phyloP scores from a whole-genome alignment of 2,329 filamentous ascomycete species.

The Cladophialophora bantiana region DNA sequence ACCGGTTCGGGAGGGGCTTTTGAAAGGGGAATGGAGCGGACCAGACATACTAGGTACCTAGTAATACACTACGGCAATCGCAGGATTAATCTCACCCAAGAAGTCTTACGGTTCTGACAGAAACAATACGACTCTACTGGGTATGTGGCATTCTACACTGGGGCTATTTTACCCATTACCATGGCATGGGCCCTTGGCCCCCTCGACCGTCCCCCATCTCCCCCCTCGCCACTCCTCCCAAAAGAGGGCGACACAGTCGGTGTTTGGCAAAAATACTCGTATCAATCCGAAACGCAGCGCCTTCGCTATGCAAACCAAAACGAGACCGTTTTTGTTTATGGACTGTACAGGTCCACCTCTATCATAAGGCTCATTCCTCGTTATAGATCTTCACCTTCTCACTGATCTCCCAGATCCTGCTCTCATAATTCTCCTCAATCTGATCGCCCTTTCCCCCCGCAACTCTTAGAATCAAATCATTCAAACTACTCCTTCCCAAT shows the following conservation, averaged over 20 bases:
- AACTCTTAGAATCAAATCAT: conserved; percentile 86
- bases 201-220: too few relatives aligned
- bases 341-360: not conserved
- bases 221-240: not conserved
- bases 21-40: too few relatives aligned
- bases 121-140: too few relatives aligned
- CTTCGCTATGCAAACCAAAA: conserved; percentile 19
- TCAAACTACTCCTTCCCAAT: conserved; percentile 83
- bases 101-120: too few relatives aligned
- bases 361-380: conserved; percentile 52
- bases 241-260: not conserved
- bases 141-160: not conserved
- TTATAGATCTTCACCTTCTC: conserved; percentile 84
- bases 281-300: conserved; percentile 1
- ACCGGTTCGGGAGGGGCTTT: too few relatives aligned
- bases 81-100: too few relatives aligned
- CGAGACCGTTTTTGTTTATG: not conserved
- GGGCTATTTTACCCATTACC: too few relatives aligned
- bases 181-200: too few relatives aligned
- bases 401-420: conserved; percentile 82
- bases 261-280: not conserved
- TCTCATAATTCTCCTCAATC: conserved; percentile 79
- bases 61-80: too few relatives aligned
- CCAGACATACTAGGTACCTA: too few relatives aligned
- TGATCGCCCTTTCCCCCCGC: conserved; percentile 83